Evolutionary conservation across 768 basidiomycete genomes (phyloP).

Genomic region (Boletus barrowsii): DNA sequence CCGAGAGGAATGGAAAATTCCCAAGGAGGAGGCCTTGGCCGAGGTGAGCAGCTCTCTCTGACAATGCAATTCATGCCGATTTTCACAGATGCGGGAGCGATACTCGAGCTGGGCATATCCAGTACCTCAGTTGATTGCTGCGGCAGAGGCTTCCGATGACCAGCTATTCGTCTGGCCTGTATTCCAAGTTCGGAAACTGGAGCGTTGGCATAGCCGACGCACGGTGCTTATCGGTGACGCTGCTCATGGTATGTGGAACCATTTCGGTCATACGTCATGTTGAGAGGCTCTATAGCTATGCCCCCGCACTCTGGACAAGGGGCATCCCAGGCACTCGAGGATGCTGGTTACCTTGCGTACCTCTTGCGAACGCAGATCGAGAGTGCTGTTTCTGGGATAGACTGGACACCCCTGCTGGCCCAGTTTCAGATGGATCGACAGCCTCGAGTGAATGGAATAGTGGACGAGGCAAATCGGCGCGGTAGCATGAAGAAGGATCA

Average conservation of each 20-base stretch:
- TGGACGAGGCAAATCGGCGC: slow-evolving; percentile 27
- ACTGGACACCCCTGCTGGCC: slow-evolving; percentile 17
- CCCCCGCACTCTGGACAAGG: slow-evolving; percentile 33
- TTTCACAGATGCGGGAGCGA: slow-evolving; percentile 22
- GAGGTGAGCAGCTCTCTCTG: slow-evolving; percentile 9
- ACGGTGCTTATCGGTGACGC: slow-evolving; percentile 33
- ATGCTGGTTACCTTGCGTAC: slow-evolving; percentile 30
- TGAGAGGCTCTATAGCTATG: slow-evolving; percentile 21
- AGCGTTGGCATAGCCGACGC: slow-evolving; percentile 23
- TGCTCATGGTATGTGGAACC: slow-evolving; percentile 25
- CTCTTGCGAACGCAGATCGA: slow-evolving; percentile 20
- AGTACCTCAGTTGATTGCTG: slow-evolving; percentile 25
- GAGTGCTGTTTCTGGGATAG: not conserved
- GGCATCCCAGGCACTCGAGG: slow-evolving; percentile 31
- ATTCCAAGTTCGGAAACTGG: slow-evolving; percentile 23
- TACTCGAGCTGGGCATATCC: slow-evolving; percentile 29
- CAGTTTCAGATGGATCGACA: slow-evolving; percentile 25
- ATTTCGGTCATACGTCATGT: not conserved
- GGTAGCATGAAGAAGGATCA: slow-evolving; percentile 22
- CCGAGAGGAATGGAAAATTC: slow-evolving; percentile 30
- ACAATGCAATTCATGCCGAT: not conserved
- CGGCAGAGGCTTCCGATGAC: slow-evolving; percentile 13
- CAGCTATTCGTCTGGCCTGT: slow-evolving; percentile 29
- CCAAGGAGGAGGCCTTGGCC: slow-evolving; percentile 17
- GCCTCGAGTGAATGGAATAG: slow-evolving; percentile 24